Base-by-base conservation (phyloP, 345 rosid genomes). In the Brassica rapa region DNA sequence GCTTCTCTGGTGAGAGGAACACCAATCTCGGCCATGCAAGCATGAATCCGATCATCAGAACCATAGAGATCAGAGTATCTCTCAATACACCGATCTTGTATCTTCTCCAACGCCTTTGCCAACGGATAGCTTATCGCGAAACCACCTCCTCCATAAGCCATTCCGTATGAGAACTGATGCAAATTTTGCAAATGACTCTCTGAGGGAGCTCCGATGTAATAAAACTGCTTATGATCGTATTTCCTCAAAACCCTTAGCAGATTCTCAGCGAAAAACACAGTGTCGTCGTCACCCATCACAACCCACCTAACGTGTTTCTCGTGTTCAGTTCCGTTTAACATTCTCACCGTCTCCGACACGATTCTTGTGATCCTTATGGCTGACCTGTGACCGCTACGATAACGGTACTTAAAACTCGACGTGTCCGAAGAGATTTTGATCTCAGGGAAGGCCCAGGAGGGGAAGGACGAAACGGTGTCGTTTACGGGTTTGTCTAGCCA, bases 111-210 rank as follows among this genome's bases (percentile, higher is more conserved):
- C 4, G 77, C 86, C 60, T 77, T 83, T 0, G 97, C 98, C 11
- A 91, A 70, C 0, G 91, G 87, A 81, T 86, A 90, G 68, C 97
- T 89, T 10, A 91, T 89, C 10, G 95, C 97, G 11, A 93, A 88
- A 1, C 97, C 97, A 1, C 98, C 98, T 16, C 98, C 98, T 15
- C 98, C 95, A 16, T 85, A 93, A 1, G 91, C 93, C 97, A 93
- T 93, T 0, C 86, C 88, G 10, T 88, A 89, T 0, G 89, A 87
- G 19, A 79, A 79, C 82, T 85, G 85, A 10, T 78, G 73, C 6
- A 73, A 32, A 27, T 92, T 90, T 77, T 92, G 96, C 72, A 82
- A 88, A 23, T 78, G 79, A 46, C 85, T 84, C 81, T 94, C 98
- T 0, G 97, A 90, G 70, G 88, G 85, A 6, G 92, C 81, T 63